Evolutionary conservation across 305 asterid species (phyloP).

Genomic region (Lippia alba): DNA sequence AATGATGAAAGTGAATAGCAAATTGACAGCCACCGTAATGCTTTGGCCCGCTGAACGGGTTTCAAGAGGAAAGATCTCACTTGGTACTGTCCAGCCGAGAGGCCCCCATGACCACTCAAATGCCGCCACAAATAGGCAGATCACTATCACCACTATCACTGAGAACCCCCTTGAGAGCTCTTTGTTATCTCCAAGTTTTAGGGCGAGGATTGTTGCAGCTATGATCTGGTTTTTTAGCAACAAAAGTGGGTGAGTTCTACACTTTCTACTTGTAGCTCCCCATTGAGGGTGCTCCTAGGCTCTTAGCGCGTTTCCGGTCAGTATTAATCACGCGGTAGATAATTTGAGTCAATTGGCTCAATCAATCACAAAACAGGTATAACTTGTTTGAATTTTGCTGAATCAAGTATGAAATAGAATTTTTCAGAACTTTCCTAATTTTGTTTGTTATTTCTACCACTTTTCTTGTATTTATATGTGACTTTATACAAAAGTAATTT

Average conservation of each 20-base stretch:
- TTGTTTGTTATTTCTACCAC: too few species aligned
- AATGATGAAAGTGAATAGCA: conserved; percentile 82
- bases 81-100: conserved; percentile 97
- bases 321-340: too few species aligned
- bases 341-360: too few species aligned
- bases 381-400: too few species aligned
- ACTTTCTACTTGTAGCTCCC: too few species aligned
- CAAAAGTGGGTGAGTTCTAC: background rate
- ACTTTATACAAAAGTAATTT: too few species aligned
- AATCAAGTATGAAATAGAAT: too few species aligned
- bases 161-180: conserved; percentile 72
- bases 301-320: too few species aligned
- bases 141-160: conserved; percentile 61
- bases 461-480: too few species aligned
- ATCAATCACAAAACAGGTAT: too few species aligned
- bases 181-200: conserved; percentile 63
- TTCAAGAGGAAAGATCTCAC: conserved; percentile 95
- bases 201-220: conserved; percentile 69
- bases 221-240: conserved; percentile 55
- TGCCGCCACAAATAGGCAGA: conserved; percentile 84
- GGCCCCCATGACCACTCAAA: conserved; percentile 99
- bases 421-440: too few species aligned
- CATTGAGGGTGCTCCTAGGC: too few species aligned
- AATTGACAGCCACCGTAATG: conserved; percentile 86
- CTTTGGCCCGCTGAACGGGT: conserved; percentile 97